These are phyloP conservation scores for Protomyces inundatus DNA, from an alignment of 1,139 yeast genomes.

Conservation along the genomic window DNA sequence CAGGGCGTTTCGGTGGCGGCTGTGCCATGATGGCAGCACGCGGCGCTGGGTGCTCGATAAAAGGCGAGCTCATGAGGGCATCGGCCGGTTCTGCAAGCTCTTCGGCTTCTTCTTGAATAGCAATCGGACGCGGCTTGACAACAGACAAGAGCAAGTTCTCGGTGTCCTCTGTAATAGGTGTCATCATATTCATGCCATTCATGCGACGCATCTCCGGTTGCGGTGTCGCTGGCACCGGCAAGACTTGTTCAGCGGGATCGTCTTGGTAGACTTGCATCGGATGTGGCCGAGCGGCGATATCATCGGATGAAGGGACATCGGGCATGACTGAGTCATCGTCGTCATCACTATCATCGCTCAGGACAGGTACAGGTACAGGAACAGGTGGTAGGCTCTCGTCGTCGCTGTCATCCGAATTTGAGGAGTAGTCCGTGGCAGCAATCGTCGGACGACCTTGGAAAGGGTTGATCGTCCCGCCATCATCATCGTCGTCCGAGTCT, in stretches of 20 bases:
- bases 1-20: background rate
- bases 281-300: background rate
- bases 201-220: slow-evolving; percentile 24
- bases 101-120: slow-evolving; percentile 7
- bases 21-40: slow-evolving; percentile 4
- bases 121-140: slow-evolving; percentile 14
- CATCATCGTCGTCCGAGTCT: slow-evolving; percentile 30
- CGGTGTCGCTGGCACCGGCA: slow-evolving; percentile 32
- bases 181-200: slow-evolving; percentile 33
- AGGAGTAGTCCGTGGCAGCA: slow-evolving; percentile 7
- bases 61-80: slow-evolving; percentile 31
- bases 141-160: slow-evolving; percentile 34
- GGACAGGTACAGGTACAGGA: slow-evolving; percentile 19
- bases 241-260: background rate
- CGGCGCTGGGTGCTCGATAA: slow-evolving; percentile 31
- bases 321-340: slow-evolving; percentile 7
- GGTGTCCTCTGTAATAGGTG: slow-evolving; percentile 39
- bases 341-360: slow-evolving; percentile 25
- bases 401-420: slow-evolving; percentile 27
- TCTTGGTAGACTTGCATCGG: background rate
- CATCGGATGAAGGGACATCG: slow-evolving; percentile 5
- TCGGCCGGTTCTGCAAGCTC: slow-evolving; percentile 7
- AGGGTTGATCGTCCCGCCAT: slow-evolving; percentile 28
- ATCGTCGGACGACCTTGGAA: slow-evolving; percentile 15
- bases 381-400: slow-evolving; percentile 26